phyloP scores from a whole-genome alignment of 495 filamentous ascomycete species.

The Neurospora terricola region DNA sequence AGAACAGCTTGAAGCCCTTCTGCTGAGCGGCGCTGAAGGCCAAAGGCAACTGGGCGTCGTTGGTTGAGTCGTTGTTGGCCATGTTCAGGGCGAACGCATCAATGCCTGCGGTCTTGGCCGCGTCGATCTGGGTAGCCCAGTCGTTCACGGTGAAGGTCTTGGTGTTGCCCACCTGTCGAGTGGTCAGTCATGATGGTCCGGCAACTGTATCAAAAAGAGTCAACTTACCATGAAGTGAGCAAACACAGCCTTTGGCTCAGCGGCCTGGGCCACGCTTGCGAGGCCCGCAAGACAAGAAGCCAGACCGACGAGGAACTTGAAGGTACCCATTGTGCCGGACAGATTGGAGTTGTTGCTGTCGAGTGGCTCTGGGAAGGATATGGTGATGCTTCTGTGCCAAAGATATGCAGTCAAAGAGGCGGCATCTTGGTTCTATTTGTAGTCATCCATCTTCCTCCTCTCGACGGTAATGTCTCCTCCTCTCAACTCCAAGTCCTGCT shows the following conservation, averaged over 20 bases:
- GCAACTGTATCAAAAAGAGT: not conserved
- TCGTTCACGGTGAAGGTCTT: constrained; percentile 20
- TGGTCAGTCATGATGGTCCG: not conserved
- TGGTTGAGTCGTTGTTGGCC: constrained; percentile 19
- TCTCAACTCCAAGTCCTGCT: not conserved
- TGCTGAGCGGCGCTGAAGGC: constrained; percentile 23
- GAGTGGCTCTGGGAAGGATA: not conserved
- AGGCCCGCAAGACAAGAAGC: not conserved
- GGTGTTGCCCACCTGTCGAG: constrained; percentile 18
- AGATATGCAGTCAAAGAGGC: not conserved
- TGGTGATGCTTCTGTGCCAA: not conserved
- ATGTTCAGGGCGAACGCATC: constrained; percentile 32
- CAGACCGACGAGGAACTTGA: not conserved
- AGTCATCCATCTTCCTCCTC: not conserved
- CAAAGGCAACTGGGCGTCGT: constrained; percentile 6
- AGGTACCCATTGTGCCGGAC: not conserved
- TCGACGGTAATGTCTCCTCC: not conserved
- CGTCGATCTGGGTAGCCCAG: constrained; percentile 23
- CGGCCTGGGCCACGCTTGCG: not conserved
- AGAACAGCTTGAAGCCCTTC: constrained; percentile 29
- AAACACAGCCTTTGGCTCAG: constrained; percentile 10
- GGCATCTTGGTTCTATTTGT: not conserved
- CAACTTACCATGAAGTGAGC: constrained; percentile 18
- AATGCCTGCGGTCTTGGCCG: constrained; percentile 20
- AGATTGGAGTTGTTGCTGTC: not conserved